Conservation (phyloP, 148 eudicot genomes). For the Chenopodium quinoa region DNA sequence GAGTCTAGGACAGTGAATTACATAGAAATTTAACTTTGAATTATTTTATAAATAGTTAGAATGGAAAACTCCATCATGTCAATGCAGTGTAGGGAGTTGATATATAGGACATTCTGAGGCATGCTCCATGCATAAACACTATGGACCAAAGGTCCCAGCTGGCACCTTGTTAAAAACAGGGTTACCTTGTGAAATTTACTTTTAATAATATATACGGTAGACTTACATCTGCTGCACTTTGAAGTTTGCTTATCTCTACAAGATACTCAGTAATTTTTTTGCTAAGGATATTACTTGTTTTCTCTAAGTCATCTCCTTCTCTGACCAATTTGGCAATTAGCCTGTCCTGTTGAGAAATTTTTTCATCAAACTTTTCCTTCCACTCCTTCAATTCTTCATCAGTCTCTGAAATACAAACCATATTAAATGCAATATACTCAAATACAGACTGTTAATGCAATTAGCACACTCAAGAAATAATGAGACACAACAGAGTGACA, state of each 20-base stretch:
- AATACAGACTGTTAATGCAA: background rate
- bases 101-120: background rate
- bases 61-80: background rate
- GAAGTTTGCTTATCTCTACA: slow-evolving; percentile 67
- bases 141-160: background rate
- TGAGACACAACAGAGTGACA: background rate
- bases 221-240: slow-evolving; percentile 68
- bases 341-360: slow-evolving; percentile 46
- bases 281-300: slow-evolving; percentile 30
- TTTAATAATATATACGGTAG: background rate
- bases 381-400: slow-evolving; percentile 82
- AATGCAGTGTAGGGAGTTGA: background rate
- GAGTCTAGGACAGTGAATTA: background rate
- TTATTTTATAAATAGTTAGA: background rate
- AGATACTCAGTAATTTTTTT: slow-evolving; percentile 31
- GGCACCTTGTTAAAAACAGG: background rate
- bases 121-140: background rate
- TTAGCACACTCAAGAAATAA: background rate
- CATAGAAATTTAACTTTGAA: background rate
- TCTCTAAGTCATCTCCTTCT: slow-evolving; percentile 54
- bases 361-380: slow-evolving; percentile 69
- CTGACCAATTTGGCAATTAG: slow-evolving; percentile 57
- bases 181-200: background rate
- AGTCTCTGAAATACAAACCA: slow-evolving; percentile 50
- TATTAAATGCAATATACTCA: background rate